Base-by-base conservation (phyloP, 2,329 filamentous ascomycete genomes). In the Aspergillus chevalieri region DNA sequence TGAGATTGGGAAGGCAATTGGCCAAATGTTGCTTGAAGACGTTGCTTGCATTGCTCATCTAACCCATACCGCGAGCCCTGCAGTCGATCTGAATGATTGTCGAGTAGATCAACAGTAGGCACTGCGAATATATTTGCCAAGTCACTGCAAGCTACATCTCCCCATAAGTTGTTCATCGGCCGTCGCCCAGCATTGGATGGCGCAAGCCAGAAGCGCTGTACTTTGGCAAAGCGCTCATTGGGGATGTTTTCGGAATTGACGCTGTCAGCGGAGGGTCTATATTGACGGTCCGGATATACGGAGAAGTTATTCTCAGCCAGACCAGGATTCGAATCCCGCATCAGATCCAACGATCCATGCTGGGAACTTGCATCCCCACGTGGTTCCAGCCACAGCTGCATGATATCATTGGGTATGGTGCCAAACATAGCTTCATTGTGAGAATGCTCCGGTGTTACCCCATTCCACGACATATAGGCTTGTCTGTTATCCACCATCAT, bases 201-300 rank as follows among this genome's bases (percentile, higher is more conserved):
- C 44, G 66, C 67, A 15, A 70, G 56, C 72, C 72, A 74, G 52
- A 65, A 73, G 24, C 66, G 62, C 49, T 74, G 69, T 1, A 74
- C 69, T 46, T 63, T 69, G 28, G 64, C 58, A 48, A 74, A 74
- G 5, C 72, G 59, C 48, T 74, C 72, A 48, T 61, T 70, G 4
- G 71, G 71, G 10, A 71, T 70, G 36, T 60, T 47, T 12, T 55
- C 55, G 1, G 54, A 52, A 44, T 61, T 61, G 21, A 49, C 52
- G 6, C 53, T 57, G 26, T 63, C 59, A 15, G 53, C 30, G 21
- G 61, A 57, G 44, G 59, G 55, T 33, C 57, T 59, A 52, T 48
- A 47, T 47, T 61, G 55, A 47, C 54, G 59, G 46, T 61, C 57
- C 21, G 62, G 53, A 6, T 58, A 52, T 39, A 58, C 45, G 1